phyloP scores from a whole-genome alignment of 2,329 filamentous ascomycete genomes.

The Gliomastix tumulicola region DNA sequence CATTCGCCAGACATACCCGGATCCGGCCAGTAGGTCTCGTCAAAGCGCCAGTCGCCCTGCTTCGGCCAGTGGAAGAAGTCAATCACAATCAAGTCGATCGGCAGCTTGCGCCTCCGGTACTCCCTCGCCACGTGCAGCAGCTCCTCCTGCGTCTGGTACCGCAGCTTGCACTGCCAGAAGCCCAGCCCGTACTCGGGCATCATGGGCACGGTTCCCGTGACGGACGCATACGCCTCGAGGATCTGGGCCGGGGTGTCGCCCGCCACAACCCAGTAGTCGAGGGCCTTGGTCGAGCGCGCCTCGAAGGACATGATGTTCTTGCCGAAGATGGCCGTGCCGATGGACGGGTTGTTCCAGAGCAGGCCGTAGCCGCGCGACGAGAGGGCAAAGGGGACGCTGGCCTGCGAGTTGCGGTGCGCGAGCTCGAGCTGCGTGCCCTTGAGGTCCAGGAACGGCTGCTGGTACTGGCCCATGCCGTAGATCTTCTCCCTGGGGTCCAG shows the following conservation, averaged over 20 bases:
- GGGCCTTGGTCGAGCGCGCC: slow-evolving; percentile 44
- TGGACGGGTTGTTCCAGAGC: slow-evolving; percentile 58
- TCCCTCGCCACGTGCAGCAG: slow-evolving; percentile 52
- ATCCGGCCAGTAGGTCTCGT: slow-evolving; percentile 57
- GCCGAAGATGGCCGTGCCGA: slow-evolving; percentile 54
- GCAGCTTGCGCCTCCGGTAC: slow-evolving; percentile 45
- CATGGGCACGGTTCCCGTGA: slow-evolving; percentile 53
- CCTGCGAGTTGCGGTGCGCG: slow-evolving; percentile 60
- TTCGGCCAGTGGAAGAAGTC: slow-evolving; percentile 64
- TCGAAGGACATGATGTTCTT: slow-evolving; percentile 56
- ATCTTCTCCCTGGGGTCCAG: slow-evolving; percentile 48
- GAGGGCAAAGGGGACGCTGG: slow-evolving; percentile 55
- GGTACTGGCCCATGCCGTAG: slow-evolving; percentile 64
- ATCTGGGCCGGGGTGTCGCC: slow-evolving; percentile 49
- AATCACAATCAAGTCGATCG: slow-evolving; percentile 56
- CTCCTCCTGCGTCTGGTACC: slow-evolving; percentile 60
- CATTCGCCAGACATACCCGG: slow-evolving; percentile 39
- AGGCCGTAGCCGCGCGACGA: slow-evolving; percentile 56
- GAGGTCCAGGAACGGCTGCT: slow-evolving; percentile 55
- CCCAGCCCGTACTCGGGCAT: slow-evolving; percentile 64
- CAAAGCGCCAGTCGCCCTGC: slow-evolving; percentile 64
- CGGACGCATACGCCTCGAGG: slow-evolving; percentile 45
- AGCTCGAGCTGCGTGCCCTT: slow-evolving; percentile 57
- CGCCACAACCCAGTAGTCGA: slow-evolving; percentile 60
- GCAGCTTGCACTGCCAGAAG: slow-evolving; percentile 62